phyloP scores from a whole-genome alignment of 2,329 filamentous ascomycete genomes.

The Mollisiaceae sp. region DNA sequence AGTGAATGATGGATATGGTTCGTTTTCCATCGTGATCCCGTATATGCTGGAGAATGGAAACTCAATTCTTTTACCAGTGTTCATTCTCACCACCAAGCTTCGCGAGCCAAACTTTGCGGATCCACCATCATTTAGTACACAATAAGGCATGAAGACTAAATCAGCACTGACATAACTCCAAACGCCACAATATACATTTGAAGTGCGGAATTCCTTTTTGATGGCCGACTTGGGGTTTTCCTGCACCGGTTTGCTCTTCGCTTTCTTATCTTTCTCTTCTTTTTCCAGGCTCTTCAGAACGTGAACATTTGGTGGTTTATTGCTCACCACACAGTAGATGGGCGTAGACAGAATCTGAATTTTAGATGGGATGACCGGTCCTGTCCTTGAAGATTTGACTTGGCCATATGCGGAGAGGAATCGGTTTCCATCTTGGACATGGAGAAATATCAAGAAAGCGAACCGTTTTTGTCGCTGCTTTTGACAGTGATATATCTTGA shows the following conservation, averaged over 20 bases:
- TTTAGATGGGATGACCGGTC: neutral
- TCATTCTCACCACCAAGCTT: constrained; percentile 10
- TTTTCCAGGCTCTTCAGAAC: constrained; percentile 12
- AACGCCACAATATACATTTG: constrained; percentile 7
- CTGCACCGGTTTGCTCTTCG: neutral
- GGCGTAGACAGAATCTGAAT: neutral
- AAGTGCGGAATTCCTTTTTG: neutral
- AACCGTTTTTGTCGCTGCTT: constrained; percentile 11
- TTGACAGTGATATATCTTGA: constrained; percentile 9
- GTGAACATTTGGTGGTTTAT: constrained; percentile 8
- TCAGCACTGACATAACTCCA: constrained; percentile 13
- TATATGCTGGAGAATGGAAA: constrained; percentile 9
- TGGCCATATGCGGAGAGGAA: constrained; percentile 7
- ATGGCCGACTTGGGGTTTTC: neutral
- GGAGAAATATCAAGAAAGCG: constrained; percentile 14
- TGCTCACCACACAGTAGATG: constrained; percentile 9
- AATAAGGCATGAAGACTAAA: constrained; percentile 13
- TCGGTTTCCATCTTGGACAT: neutral
- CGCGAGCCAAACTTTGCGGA: constrained; percentile 10
- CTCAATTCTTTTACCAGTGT: constrained; percentile 15
- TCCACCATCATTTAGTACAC: neutral
- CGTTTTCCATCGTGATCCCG: constrained; percentile 15
- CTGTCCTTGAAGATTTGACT: neutral
- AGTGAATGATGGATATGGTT: neutral
- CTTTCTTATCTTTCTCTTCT: constrained; percentile 9